A percentile compares a stretch with the other conserved stretches of the same genome.
Conservation (phyloP, 2,329 filamentous ascomycete species). For the Fusarium mexicanum region DNA sequence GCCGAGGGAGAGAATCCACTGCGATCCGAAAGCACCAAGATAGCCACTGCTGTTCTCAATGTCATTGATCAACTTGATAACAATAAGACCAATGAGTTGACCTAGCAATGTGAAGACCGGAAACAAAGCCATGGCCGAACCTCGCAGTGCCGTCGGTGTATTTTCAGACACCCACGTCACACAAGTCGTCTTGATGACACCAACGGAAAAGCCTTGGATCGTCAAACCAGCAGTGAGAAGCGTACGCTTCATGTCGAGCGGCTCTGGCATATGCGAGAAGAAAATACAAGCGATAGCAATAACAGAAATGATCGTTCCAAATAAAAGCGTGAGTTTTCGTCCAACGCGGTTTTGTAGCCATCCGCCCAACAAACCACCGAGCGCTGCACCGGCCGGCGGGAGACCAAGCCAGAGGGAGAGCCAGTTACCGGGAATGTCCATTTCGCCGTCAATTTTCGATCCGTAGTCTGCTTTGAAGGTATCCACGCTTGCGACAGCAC, state of each 20-base stretch:
- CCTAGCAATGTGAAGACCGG: conserved; percentile 42
- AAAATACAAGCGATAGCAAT: conserved; percentile 42
- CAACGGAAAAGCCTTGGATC: conserved; percentile 43
- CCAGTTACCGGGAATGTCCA: conserved; percentile 43
- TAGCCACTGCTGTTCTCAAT: conserved; percentile 31
- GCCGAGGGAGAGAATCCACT: conserved; percentile 34
- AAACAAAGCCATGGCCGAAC: conserved; percentile 43
- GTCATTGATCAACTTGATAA: conserved; percentile 37
- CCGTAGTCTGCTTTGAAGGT: conserved; percentile 45
- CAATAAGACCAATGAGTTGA: conserved; percentile 41
- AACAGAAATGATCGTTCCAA: conserved; percentile 40
- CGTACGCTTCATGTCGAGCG: conserved; percentile 25
- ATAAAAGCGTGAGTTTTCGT: conserved; percentile 37
- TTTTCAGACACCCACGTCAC: conserved; percentile 53
- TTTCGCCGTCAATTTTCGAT: conserved; percentile 31
- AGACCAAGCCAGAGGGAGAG: conserved; percentile 43
- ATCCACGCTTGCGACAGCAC: conserved; percentile 42
- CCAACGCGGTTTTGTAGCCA: conserved; percentile 44
- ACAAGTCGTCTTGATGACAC: conserved; percentile 39
- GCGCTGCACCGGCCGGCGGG: conserved; percentile 36
- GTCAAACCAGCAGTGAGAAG: conserved; percentile 41
- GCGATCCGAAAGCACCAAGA: conserved; percentile 40
- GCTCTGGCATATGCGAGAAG: conserved; percentile 35
- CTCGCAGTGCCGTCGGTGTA: conserved; percentile 40
- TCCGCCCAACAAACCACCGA: conserved; percentile 41